Percentiles rank a stretch among this genome's conserved stretches.
These are phyloP conservation scores for Lachnellula cervina DNA, from an alignment of 2,329 filamentous ascomycete species.

Conservation along the genomic window DNA sequence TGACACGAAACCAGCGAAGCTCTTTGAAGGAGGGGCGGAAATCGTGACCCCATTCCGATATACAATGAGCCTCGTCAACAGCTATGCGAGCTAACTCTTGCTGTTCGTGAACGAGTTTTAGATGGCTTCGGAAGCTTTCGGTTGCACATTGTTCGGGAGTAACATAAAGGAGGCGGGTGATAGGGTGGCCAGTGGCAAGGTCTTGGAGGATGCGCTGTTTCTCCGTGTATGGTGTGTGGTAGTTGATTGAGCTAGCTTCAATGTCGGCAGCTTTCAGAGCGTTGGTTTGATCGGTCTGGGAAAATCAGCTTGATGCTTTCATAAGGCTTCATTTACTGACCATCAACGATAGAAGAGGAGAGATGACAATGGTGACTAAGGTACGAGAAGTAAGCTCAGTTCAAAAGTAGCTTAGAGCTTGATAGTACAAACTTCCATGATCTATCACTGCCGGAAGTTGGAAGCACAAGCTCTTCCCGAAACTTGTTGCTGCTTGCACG, in stretches of 20 bases:
- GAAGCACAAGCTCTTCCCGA: conserved; percentile 91
- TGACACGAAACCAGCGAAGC: conserved; percentile 77
- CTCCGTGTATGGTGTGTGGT: conserved; percentile 64
- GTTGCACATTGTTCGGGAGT: conserved; percentile 84
- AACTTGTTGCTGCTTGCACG: conserved; percentile 83
- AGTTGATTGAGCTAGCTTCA: conserved; percentile 80
- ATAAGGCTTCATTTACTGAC: conserved; percentile 37
- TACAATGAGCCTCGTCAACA: conserved; percentile 93
- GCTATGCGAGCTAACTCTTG: conserved; percentile 82
- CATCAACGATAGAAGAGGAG: conserved; percentile 85
- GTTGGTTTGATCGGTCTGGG: conserved; percentile 84
- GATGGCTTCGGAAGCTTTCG: conserved; percentile 68
- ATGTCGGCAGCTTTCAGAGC: conserved; percentile 70
- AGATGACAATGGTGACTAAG: conserved; percentile 82
- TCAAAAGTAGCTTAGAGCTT: conserved; percentile 33
- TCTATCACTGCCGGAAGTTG: conserved; percentile 86
- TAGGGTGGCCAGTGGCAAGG: conserved; percentile 81
- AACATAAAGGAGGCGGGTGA: conserved; percentile 80
- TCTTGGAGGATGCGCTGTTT: conserved; percentile 70
- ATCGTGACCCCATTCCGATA: conserved; percentile 97
- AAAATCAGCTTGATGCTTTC: conserved; percentile 3
- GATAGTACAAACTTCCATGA: conserved; percentile 58
- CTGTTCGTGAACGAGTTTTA: conserved; percentile 71
- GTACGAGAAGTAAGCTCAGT: conserved; percentile 17
- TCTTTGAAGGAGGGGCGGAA: conserved; percentile 91